Evolutionary conservation across 164 flowering plant genomes (phyloP), one percentile per base, ranked within the genome.

Genomic region (Stephania cephalantha): DNA sequence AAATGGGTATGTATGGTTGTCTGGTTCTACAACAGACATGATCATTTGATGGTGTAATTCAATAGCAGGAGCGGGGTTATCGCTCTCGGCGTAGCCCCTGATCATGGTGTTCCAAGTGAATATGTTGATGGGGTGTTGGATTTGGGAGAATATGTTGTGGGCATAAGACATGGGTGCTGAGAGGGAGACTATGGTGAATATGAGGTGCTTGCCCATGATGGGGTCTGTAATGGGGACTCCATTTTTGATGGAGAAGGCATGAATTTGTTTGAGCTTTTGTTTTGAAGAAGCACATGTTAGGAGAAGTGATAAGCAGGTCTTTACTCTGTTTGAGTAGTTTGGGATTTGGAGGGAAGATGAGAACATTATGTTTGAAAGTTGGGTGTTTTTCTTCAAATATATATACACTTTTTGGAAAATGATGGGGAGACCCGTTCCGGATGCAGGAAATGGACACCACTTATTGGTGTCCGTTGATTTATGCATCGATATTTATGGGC

Each of bases 1-100:
- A 74, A 83, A 83, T 69, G 85, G 85, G 81, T 83, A 83, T n/a
- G 83, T 81, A 72, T 83, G 85, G 58, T 78, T 83, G 72, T 83
- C 85, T 42, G 82, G 77, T 13, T 55, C 71, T 29, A 81, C 46
- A 18, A 45, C 53, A 9, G 61, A 70, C 48, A 58, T 12, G 7
- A 72, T 78, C 85, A 83, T 83, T 63, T 77, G 75, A 52, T 75
- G 77, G 72, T 78, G 74, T 31, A 83, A 11, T 3, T 53, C 55
- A 18, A 81, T 35, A 1, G 83, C 83, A 11, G 78, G 77, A 30
- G 7, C 13, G 5, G 85, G 81, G 46, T 69, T 73, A 67, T 74
- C 73, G 46, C 83, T 77, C 75, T 81, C 82, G 73, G 85, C 83
- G 73, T 78, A 77, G 63, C 85, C 85, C 71, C 82, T 79, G n/a